Percentiles rank a stretch among this genome's conserved stretches.
These are phyloP conservation scores for Striga asiatica DNA, from an alignment of 257 asterid genomes.

Conservation along the genomic window DNA sequence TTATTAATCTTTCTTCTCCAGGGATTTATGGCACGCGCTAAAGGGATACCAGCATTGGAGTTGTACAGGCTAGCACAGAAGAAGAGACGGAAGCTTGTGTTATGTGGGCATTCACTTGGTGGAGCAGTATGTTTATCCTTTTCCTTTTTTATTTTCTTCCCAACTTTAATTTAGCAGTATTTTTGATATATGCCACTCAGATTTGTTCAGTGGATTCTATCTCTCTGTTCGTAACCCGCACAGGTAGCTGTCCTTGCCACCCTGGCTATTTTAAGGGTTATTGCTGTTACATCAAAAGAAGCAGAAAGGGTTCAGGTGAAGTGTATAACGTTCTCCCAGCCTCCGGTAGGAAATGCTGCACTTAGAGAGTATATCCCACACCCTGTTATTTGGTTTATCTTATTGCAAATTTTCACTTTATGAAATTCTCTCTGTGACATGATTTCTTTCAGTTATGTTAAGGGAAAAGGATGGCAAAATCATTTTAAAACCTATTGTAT, in stretches of 20 bases:
- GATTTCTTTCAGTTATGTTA: constrained; percentile 61
- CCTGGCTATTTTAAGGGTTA: constrained; percentile 85
- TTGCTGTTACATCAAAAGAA: constrained; percentile 73
- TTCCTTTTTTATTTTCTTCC: background rate
- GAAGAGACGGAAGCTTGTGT: constrained; percentile 73
- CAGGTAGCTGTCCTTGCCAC: constrained; percentile 98
- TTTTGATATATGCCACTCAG: constrained; percentile 3
- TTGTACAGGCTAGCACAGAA: constrained; percentile 91
- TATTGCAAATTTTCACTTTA: background rate
- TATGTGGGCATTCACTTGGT: constrained; percentile 96
- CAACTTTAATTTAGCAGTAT: too few relatives aligned
- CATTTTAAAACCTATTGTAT: constrained; percentile 91
- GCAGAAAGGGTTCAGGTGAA: constrained; percentile 79
- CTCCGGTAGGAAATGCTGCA: constrained; percentile 98
- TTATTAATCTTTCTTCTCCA: constrained; percentile 21
- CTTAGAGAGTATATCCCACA: constrained; percentile 66
- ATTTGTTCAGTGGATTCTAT: background rate
- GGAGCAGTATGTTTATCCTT: constrained; percentile 62
- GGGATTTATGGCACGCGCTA: constrained; percentile 99
- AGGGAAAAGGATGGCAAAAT: constrained; percentile 84
- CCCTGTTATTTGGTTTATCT: constrained; percentile 10
- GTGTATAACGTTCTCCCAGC: constrained; percentile 98
- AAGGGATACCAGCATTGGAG: constrained; percentile 96
- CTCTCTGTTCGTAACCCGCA: constrained; percentile 18
- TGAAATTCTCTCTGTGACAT: constrained; percentile 7